phyloP scores from a whole-genome alignment of 2,329 filamentous ascomycete species.

The Calonectria pseudoreteaudii region DNA sequence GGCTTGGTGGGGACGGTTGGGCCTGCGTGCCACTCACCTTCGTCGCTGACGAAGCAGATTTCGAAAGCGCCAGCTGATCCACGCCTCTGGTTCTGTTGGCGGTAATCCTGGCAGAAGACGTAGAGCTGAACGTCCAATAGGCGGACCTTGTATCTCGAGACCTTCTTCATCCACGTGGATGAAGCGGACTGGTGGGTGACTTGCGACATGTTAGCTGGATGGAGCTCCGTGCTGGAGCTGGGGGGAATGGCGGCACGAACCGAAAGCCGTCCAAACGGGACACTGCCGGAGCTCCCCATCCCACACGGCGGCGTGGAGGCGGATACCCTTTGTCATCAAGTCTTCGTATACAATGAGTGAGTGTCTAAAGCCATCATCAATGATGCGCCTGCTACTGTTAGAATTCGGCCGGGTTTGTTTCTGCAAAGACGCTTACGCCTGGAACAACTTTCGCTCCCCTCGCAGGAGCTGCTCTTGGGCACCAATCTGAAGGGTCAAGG shows the following conservation, averaged over 20 bases:
- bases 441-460: constrained; percentile 65
- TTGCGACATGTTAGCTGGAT: constrained; percentile 47
- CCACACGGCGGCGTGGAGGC: constrained; percentile 68
- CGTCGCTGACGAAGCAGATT: constrained; percentile 60
- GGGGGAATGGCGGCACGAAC: constrained; percentile 51
- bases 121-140: constrained; percentile 68
- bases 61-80: constrained; percentile 62
- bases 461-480: constrained; percentile 60
- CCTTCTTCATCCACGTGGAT: constrained; percentile 63
- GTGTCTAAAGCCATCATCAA: constrained; percentile 67
- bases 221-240: neutral
- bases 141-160: constrained; percentile 60
- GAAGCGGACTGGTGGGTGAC: constrained; percentile 65
- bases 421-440: constrained; percentile 59
- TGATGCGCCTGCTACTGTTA: constrained; percentile 61
- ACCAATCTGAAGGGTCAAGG: constrained; percentile 56
- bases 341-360: constrained; percentile 67
- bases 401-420: neutral
- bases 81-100: constrained; percentile 63
- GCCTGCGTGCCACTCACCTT: constrained; percentile 46
- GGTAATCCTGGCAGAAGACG: constrained; percentile 69
- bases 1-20: neutral
- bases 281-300: constrained; percentile 65
- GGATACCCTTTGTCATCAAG: constrained; percentile 57
- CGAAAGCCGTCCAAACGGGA: constrained; percentile 74